Evolutionary conservation across 805 yeast genomes (phyloP), one percentile per base, ranked within the genome.

Genomic region (Ogataea degrootiae): DNA sequence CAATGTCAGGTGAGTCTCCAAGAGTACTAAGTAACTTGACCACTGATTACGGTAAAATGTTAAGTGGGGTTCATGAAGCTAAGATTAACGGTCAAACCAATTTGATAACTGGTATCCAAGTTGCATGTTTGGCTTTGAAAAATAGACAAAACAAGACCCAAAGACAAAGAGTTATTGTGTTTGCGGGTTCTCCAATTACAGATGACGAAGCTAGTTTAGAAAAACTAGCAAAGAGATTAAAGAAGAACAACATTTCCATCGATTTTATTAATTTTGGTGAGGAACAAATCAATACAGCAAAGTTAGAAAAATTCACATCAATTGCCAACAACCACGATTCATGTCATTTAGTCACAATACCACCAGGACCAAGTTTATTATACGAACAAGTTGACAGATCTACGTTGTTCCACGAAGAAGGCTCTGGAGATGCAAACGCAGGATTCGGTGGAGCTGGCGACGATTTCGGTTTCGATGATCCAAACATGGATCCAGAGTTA

Each of bases 111-210:
- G 95, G 96, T 11, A 81, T 94, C 57, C 96, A 91, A 70, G 96
- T 94, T 52, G 98, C 98, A 14, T 85, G 85, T 55, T 70, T 94
- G 61, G 97, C 97, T 17, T 80, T 92, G 62, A 94, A 91, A 65
- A 97, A 92, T 70, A 88, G 99, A 61, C 97, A 90, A 67, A 92
- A 94, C 70, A 90, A 87, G 68, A 84, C 85, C 6, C 98, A 90
- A 66, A 85, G 80, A 56, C 97, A 90, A 70, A 79, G 99, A 56
- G 87, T 94, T 50, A 78, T 94, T 49, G 87, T 81, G 36, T 94
- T 94, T 68, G 89, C 90, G 39, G 97, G 96, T 16, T 79, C 88
- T 49, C 98, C 98, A 31, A 74, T 94, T 41, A 66, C 63, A 29
- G 94, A 87, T 49, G 69, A 74, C 15, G 84, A 80, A 47, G 79